These are phyloP conservation scores for Euryodendron excelsum DNA, from an alignment of 148 eudicot species.

Conservation along the genomic window DNA sequence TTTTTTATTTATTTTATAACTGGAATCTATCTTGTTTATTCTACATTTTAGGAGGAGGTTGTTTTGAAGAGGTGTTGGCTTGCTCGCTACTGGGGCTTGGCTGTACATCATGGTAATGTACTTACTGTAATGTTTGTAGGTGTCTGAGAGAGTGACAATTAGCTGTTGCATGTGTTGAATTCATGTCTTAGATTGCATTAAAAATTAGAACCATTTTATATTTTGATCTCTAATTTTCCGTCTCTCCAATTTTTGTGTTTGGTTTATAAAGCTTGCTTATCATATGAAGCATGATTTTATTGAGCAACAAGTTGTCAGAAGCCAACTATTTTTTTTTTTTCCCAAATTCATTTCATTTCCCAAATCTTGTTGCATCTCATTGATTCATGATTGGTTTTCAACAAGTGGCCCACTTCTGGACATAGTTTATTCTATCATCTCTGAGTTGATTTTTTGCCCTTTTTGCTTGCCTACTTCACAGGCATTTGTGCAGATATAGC, in stretches of 20 bases:
- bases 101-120: constrained; percentile 73
- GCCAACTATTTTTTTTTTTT: neutral
- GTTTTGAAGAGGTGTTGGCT: constrained; percentile 99
- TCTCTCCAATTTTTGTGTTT: neutral
- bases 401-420: neutral
- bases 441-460: constrained; percentile 3
- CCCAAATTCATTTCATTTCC: neutral
- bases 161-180: neutral
- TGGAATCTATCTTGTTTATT: constrained; percentile 10
- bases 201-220: neutral
- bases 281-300: neutral
- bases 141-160: neutral
- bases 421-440: neutral
- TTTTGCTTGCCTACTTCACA: constrained; percentile 25
- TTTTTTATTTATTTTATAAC: neutral
- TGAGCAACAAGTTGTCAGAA: neutral
- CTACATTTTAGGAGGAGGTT: constrained; percentile 76
- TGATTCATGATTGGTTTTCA: neutral
- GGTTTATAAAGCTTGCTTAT: neutral
- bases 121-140: constrained; percentile 1
- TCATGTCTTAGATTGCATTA: neutral
- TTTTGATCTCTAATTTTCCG: neutral
- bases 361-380: neutral
- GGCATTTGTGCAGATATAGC: constrained; percentile 96
- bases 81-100: constrained; percentile 98